Evolutionary conservation across 2,329 filamentous ascomycete genomes (phyloP).

Genomic region (Thelonectria rubi): DNA sequence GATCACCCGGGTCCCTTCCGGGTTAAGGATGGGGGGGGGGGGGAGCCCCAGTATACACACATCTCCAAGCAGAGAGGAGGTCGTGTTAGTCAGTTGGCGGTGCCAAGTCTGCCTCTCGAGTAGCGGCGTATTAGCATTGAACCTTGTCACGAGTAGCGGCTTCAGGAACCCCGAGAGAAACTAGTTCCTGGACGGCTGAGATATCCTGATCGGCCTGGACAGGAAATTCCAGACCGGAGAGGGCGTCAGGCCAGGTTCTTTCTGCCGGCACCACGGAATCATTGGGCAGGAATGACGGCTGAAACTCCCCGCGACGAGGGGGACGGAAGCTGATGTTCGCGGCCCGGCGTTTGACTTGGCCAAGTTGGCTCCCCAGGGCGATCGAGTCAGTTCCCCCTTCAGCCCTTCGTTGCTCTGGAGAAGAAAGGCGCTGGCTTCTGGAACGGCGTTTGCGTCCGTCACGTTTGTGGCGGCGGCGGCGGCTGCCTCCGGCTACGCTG

Average conservation of each 20-base stretch:
- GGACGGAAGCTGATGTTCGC: background rate
- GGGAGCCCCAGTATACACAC: too few relatives aligned
- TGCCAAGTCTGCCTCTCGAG: background rate
- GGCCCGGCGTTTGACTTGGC: background rate
- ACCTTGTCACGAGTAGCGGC: background rate
- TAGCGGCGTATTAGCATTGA: background rate
- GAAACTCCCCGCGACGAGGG: background rate
- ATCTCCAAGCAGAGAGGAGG: too few relatives aligned
- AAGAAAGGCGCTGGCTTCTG: background rate
- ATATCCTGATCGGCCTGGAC: too few relatives aligned
- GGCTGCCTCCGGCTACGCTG: too few relatives aligned
- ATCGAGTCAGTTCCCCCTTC: background rate
- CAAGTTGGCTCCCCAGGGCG: background rate
- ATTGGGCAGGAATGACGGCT: background rate
- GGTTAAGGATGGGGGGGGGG: background rate
- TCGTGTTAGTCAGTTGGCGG: background rate
- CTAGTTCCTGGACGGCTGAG: too few relatives aligned
- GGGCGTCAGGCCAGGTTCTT: too few relatives aligned
- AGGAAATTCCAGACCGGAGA: too few relatives aligned
- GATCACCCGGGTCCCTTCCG: background rate
- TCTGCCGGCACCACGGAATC: background rate
- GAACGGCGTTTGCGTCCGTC: background rate
- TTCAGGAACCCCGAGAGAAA: background rate
- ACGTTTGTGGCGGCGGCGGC: too few relatives aligned
- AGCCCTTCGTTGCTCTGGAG: background rate